Evolutionary conservation across 495 filamentous ascomycete genomes (phyloP), one percentile per base, ranked within the genome.

Genomic region (Hyaloscypha finlandica): DNA sequence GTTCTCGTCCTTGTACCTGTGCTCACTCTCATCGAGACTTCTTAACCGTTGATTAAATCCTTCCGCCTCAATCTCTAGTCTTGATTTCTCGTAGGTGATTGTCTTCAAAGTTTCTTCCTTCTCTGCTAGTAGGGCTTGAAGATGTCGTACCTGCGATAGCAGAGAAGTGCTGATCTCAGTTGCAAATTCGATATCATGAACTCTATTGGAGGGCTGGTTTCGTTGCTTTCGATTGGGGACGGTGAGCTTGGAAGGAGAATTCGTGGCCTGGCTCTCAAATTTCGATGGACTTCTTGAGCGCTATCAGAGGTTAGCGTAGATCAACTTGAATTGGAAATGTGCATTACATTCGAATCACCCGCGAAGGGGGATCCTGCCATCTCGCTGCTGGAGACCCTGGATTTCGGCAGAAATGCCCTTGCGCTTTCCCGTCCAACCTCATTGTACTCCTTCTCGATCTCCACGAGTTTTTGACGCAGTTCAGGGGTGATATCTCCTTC

Each of bases 1-100:
- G 73, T 98, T 99, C 74, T 97, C 94, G 74, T 99, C 95, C 76
- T 97, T 98, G 77, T 94, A 96, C 20, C 91, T 87, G 75, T 93
- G 90, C 78, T 99, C 95, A 71, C 90, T 96, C 76, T 98, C 95
- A 71, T 97, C 93, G 39, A 98, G 80, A 8, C 82, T 82, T 71
- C 89, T 89, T 57, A 97, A 81, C 12, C 92, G 88, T 74, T 94
- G 88, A 63, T 88, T 83, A 65, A 96, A 86, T 1, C 86, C 86
- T 74, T 96, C 92, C 0, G 87, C 87, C 67, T 97, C 93, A 37
- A 90, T 77, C 75, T 97, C 94, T 20, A 97, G 81, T 63, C 85
- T 83, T 5, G 91, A 88, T 70, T 89, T 91, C 61, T 95, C 92
- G 22, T 87, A 74, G 60, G 90, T 89, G 65, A 87, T 78, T 12